Evolutionary conservation across 495 filamentous ascomycete genomes (phyloP).

Genomic region (Xylaria flabelliformis): DNA sequence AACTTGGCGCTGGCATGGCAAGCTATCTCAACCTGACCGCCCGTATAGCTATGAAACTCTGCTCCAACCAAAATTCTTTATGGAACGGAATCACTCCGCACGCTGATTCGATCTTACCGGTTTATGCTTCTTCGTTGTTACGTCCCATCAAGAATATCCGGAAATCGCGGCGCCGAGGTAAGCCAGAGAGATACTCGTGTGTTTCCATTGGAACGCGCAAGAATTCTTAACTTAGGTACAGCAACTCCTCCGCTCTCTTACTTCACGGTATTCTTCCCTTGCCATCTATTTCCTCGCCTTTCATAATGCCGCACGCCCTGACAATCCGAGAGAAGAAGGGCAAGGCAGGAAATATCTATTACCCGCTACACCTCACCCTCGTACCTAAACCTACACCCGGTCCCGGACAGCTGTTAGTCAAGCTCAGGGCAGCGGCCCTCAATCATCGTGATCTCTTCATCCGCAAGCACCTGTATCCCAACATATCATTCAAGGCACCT

Average conservation of each 20-base stretch:
- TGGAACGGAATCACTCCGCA: neutral
- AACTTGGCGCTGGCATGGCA: neutral
- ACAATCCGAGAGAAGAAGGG: conserved; percentile 59
- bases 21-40: neutral
- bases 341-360: conserved; percentile 84
- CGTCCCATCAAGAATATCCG: neutral
- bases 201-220: neutral
- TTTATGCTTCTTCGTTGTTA: neutral
- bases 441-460: conserved; percentile 92
- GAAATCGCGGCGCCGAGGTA: neutral
- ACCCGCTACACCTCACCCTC: conserved; percentile 66
- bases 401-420: conserved; percentile 67
- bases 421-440: conserved; percentile 72
- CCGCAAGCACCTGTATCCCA: conserved; percentile 86
- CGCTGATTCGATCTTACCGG: neutral
- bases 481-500: conserved; percentile 71
- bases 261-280: neutral
- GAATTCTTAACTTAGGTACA: too few species aligned
- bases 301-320: conserved; percentile 49
- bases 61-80: neutral
- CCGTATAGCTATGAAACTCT: neutral
- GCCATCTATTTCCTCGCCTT: neutral
- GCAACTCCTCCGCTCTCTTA: neutral
- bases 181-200: conserved; percentile 1
- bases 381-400: conserved; percentile 64